Percentiles rank a stretch among this genome's conserved stretches.
Evolutionary conservation across 129 eudicot species (phyloP).

Genomic region (Centrapalus pauciflorus): DNA sequence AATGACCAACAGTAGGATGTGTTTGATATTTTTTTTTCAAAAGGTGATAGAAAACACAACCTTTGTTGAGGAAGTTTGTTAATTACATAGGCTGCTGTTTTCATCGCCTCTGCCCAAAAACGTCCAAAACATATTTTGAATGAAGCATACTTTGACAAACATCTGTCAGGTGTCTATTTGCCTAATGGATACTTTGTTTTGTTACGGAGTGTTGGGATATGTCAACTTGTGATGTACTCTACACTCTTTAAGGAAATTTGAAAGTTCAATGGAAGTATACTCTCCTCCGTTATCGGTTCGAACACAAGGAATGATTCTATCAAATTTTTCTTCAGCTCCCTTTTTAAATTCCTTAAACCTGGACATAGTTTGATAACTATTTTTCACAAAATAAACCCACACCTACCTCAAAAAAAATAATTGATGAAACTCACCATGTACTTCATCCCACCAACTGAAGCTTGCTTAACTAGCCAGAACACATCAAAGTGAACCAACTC

Average conservation of each 20-base stretch:
- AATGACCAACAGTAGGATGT: not conserved
- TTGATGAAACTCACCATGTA: not conserved
- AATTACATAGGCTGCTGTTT: too few relatives aligned
- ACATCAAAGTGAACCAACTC: not conserved
- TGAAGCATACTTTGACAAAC: not conserved
- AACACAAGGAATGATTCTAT: not conserved
- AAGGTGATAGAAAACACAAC: not conserved
- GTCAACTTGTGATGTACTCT: not conserved
- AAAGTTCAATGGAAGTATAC: too few relatives aligned
- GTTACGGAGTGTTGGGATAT: not conserved
- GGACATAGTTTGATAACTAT: too few relatives aligned
- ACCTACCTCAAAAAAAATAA: too few relatives aligned
- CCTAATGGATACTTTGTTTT: too few relatives aligned
- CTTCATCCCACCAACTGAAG: not conserved
- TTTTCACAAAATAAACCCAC: too few relatives aligned
- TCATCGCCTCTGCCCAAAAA: too few relatives aligned
- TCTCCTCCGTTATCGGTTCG: not conserved
- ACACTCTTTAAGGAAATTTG: not conserved
- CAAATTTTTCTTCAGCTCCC: too few relatives aligned
- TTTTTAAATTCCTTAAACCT: too few relatives aligned
- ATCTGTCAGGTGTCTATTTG: not conserved
- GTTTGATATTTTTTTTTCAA: not conserved
- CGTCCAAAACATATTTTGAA: not conserved
- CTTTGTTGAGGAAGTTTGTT: not conserved
- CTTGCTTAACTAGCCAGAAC: not conserved